Evolutionary conservation across 176 grass and related monocot species (phyloP), one percentile per base, ranked within the genome.

Genomic region (Phragmites australis): DNA sequence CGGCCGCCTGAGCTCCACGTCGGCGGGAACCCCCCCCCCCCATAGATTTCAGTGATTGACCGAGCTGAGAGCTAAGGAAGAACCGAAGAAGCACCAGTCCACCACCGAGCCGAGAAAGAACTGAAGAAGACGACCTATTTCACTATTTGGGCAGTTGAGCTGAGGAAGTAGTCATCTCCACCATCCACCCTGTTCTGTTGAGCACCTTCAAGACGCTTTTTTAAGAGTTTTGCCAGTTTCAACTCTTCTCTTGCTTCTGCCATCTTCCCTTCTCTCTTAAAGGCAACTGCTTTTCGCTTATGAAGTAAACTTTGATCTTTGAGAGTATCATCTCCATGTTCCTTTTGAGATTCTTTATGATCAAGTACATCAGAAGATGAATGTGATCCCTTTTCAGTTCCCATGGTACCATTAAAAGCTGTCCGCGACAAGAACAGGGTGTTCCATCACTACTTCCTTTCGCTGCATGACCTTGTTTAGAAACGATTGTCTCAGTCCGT

Each of bases 221-320:
- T 84, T 53, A 93, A 78, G 31, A 93, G 84, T 65, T 93, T 97
- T 16, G 94, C 91, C 64, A 89, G 84, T 81, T 86, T 97, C 54
- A 93, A 46, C 60, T 93, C 91, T 86, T 97, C 94, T 74, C 85
- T 86, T 9, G 94, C 94, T 88, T 97, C 91, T 81, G 75, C 49
- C 68, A 93, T 48, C 69, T 91, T 91, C 41, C 94, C 94, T 74
- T 97, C 94, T 88, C 94, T 89, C 82, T 97, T 97, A 37, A 93
- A 86, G 44, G 91, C 82, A 80, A 97, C 68, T 57, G 94, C 87
- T 78, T 86, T 91, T 88, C 81, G 89, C 86, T 97, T 97, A 62
- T 85, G 89, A 78, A 86, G 60, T 83, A 97, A 75, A 22, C 93
- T 93, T 44, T 91, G 84, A 86, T 91, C 66, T 80, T 86, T 97